These are phyloP conservation scores for Leccinum truebloodii DNA, from an alignment of 768 basidiomycete species.

Conservation along the genomic window DNA sequence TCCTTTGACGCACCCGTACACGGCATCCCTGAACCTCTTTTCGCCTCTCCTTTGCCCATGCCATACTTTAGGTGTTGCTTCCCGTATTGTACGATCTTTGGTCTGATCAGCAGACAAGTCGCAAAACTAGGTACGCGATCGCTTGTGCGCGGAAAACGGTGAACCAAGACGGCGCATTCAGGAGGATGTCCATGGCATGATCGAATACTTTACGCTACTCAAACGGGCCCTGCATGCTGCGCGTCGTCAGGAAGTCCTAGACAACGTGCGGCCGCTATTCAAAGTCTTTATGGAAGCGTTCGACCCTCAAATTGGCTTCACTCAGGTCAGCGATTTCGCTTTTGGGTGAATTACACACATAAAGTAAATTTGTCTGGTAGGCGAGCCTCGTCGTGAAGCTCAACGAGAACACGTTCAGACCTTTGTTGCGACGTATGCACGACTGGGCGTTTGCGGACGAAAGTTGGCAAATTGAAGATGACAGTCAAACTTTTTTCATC, in stretches of 20 bases:
- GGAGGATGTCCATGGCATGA: slow-evolving; percentile 30
- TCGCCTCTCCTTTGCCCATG: neutral
- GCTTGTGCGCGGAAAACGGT: neutral
- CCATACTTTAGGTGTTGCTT: slow-evolving; percentile 48
- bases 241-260: slow-evolving; percentile 60
- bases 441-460: slow-evolving; percentile 89
- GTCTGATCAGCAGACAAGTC: slow-evolving; percentile 38
- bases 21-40: slow-evolving; percentile 27
- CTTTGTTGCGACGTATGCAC: slow-evolving; percentile 86
- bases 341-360: neutral
- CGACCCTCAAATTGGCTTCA: slow-evolving; percentile 41
- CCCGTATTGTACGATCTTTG: slow-evolving; percentile 64
- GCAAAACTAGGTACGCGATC: slow-evolving; percentile 38
- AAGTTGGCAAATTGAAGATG: slow-evolving; percentile 2
- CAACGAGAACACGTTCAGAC: slow-evolving; percentile 88
- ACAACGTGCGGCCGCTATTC: slow-evolving; percentile 67
- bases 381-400: slow-evolving; percentile 79
- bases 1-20: slow-evolving; percentile 59
- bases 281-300: slow-evolving; percentile 80
- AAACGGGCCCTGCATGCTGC: slow-evolving; percentile 65
- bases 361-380: slow-evolving; percentile 27
- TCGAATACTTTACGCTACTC: slow-evolving; percentile 66
- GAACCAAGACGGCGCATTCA: slow-evolving; percentile 8
- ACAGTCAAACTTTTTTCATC: neutral
- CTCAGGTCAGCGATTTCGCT: slow-evolving; percentile 28